Conservation (phyloP, 768 basidiomycete species). For the Lactarius vividus region DNA sequence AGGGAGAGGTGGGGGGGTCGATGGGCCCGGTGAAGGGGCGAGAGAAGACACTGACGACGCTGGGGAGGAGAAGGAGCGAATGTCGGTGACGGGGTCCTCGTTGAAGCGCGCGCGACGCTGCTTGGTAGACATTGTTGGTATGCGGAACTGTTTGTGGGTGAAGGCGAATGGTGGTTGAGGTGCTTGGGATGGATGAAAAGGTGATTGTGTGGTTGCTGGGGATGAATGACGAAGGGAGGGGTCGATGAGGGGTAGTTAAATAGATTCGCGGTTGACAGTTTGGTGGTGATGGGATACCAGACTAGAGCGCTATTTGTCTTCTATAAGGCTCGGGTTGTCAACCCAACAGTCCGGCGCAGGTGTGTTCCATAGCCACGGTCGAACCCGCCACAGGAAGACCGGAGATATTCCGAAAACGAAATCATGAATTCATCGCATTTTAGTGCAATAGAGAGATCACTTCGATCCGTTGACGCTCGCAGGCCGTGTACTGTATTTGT, state of each 20-base stretch:
- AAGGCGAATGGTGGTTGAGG: background rate
- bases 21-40: conserved; percentile 13
- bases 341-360: background rate
- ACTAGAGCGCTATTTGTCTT: background rate
- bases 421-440: background rate
- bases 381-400: background rate
- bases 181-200: background rate
- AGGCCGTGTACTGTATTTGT: background rate
- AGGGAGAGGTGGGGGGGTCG: conserved; percentile 17
- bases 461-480: background rate
- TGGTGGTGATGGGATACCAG: background rate
- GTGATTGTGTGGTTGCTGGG: background rate
- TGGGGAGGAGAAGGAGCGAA: conserved; percentile 18
- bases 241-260: conserved; percentile 12
- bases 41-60: conserved; percentile 15
- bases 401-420: background rate
- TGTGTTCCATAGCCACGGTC: background rate
- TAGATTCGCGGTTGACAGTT: conserved; percentile 4
- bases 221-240: background rate
- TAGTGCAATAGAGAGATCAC: background rate
- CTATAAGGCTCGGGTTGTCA: background rate
- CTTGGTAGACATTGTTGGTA: conserved; percentile 9
- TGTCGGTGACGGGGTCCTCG: conserved; percentile 14
- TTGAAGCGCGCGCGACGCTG: conserved; percentile 24
- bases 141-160: background rate